A percentile compares a stretch with the other conserved stretches of the same genome.
phyloP scores from a whole-genome alignment of 2,329 filamentous ascomycete species.

The Malbranchea zuffiana region DNA sequence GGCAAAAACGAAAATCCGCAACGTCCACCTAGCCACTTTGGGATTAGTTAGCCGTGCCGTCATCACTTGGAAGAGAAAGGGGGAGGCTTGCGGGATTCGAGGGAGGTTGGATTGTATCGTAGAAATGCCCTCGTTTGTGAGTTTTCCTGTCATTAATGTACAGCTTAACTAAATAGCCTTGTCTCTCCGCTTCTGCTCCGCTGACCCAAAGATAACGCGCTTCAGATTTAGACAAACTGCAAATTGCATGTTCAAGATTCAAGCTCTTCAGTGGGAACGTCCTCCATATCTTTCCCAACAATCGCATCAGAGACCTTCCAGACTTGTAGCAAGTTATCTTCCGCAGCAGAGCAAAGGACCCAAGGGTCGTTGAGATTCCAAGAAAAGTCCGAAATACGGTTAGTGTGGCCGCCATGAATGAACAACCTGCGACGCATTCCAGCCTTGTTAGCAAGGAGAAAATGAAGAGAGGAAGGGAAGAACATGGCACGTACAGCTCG shows the following conservation, averaged over 20 bases:
- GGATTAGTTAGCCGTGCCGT: too few species aligned
- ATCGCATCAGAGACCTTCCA: slow-evolving; percentile 81
- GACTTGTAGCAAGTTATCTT: slow-evolving; percentile 93
- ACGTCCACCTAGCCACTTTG: too few species aligned
- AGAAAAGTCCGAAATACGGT: slow-evolving; percentile 90
- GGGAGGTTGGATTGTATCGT: too few species aligned
- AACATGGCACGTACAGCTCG: slow-evolving; percentile 59
- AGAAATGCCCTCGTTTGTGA: too few species aligned
- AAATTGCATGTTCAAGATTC: slow-evolving; percentile 33
- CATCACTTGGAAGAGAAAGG: too few species aligned
- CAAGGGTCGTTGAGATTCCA: slow-evolving; percentile 97
- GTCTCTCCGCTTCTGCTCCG: too few species aligned
- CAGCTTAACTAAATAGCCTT: too few species aligned
- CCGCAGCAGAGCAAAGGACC: slow-evolving; percentile 89
- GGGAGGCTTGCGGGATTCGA: too few species aligned
- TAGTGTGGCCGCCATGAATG: slow-evolving; percentile 98
- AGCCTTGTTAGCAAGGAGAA: neutral
- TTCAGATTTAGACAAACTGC: too few species aligned
- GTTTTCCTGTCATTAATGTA: too few species aligned
- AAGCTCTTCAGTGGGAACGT: slow-evolving; percentile 66
- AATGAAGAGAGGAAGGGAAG: neutral
- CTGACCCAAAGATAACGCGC: too few species aligned
- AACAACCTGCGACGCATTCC: slow-evolving; percentile 58
- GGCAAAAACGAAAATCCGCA: too few species aligned
- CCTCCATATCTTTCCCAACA: slow-evolving; percentile 63